phyloP scores from a whole-genome alignment of 2,329 filamentous ascomycete genomes.

The Pleomassaria siparia region DNA sequence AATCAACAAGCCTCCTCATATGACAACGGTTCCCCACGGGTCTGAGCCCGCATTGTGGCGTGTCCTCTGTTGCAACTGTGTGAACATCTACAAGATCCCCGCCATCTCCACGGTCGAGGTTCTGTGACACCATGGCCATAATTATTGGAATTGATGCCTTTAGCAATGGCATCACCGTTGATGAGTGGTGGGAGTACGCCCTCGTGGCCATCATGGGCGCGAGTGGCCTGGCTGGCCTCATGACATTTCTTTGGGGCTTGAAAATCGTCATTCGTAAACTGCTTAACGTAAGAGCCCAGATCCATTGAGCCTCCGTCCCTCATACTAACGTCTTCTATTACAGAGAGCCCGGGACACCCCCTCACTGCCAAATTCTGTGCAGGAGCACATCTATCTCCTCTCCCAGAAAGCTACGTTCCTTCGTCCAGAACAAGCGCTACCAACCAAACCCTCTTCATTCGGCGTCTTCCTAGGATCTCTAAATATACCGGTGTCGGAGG shows the following conservation, averaged over 20 bases:
- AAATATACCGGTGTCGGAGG: slow-evolving; percentile 24
- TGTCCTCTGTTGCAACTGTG: slow-evolving; percentile 6
- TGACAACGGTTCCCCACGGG: slow-evolving; percentile 14
- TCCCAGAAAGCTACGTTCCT: slow-evolving; percentile 22
- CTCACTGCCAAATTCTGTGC: slow-evolving; percentile 28
- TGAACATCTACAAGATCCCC: slow-evolving; percentile 7
- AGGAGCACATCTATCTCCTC: slow-evolving; percentile 33
- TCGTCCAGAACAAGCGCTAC: slow-evolving; percentile 19
- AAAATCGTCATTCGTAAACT: slow-evolving; percentile 20
- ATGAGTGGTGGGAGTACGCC: slow-evolving; percentile 38
- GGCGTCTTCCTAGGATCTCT: slow-evolving; percentile 39
- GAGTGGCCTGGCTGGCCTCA: slow-evolving; percentile 28
- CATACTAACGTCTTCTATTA: slow-evolving; percentile 10
- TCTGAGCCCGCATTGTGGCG: slow-evolving; percentile 5
- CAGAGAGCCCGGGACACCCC: slow-evolving; percentile 19
- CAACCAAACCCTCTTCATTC: slow-evolving; percentile 35
- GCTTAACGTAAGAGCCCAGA: slow-evolving; percentile 20
- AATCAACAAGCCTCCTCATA: slow-evolving; percentile 12
- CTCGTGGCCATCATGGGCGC: slow-evolving; percentile 35
- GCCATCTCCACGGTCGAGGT: neutral
- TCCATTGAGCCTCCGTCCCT: neutral
- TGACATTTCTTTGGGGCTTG: slow-evolving; percentile 30
- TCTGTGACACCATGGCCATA: slow-evolving; percentile 22
- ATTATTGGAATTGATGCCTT: slow-evolving; percentile 37
- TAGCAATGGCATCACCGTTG: slow-evolving; percentile 18